Evolutionary conservation across 805 yeast genomes (phyloP).

Genomic region (Blastobotrys parvus): DNA sequence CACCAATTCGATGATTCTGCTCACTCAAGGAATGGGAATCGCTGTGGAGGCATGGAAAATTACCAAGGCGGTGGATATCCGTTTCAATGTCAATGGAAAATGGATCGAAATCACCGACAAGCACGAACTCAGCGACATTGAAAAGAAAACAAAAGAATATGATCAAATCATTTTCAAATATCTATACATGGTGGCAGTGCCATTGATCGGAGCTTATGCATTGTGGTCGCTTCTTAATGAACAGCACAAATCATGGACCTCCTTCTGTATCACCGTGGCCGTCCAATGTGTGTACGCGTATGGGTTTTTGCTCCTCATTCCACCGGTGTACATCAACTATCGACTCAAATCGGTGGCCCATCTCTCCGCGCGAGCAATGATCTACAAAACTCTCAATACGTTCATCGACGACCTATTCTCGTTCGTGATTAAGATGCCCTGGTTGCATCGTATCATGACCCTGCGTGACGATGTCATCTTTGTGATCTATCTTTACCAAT

Average conservation of each 20-base stretch:
- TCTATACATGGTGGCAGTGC: slow-evolving; percentile 30
- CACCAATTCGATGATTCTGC: slow-evolving; percentile 32
- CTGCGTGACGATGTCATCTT: slow-evolving; percentile 36
- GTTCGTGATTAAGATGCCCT: slow-evolving; percentile 36
- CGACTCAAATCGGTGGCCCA: slow-evolving; percentile 37
- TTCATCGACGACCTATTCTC: slow-evolving; percentile 36
- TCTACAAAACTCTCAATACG: slow-evolving; percentile 35
- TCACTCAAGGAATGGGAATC: slow-evolving; percentile 32
- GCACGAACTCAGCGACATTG: slow-evolving; percentile 30
- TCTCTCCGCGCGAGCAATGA: slow-evolving; percentile 35
- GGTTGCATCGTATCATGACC: slow-evolving; percentile 35
- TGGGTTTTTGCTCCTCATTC: slow-evolving; percentile 34
- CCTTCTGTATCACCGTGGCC: slow-evolving; percentile 32
- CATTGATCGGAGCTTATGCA: slow-evolving; percentile 32
- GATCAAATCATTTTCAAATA: slow-evolving; percentile 35
- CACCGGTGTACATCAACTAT: slow-evolving; percentile 35
- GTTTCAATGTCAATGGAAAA: slow-evolving; percentile 7
- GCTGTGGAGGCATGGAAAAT: slow-evolving; percentile 37
- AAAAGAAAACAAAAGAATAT: slow-evolving; percentile 34
- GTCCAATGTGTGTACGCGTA: slow-evolving; percentile 37
- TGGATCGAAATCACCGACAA: slow-evolving; percentile 27
- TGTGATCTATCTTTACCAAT: slow-evolving; percentile 33
- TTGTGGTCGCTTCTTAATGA: slow-evolving; percentile 31
- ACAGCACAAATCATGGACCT: slow-evolving; percentile 37
- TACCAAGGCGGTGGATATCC: slow-evolving; percentile 30